phyloP scores from a whole-genome alignment of 129 eudicot species.

The Artemisia argyi region DNA sequence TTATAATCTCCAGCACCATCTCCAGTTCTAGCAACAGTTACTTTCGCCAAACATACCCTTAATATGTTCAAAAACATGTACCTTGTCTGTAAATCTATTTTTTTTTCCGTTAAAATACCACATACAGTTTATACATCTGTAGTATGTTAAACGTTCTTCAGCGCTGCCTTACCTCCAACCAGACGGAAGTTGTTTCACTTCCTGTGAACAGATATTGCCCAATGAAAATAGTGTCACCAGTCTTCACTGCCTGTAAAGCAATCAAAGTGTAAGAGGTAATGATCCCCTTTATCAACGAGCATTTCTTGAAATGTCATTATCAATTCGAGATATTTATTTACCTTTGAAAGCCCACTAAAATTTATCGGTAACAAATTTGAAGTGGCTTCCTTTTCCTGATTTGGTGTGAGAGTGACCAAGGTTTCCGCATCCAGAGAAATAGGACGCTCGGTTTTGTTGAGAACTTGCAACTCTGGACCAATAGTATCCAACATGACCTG shows the following conservation, averaged over 20 bases:
- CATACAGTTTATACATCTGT: background rate
- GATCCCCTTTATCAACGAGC: background rate
- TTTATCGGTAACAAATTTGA: slow-evolving; percentile 73
- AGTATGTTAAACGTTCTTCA: background rate
- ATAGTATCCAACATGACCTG: slow-evolving; percentile 88
- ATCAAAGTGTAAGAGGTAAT: slow-evolving; percentile 1
- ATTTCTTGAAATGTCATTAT: background rate
- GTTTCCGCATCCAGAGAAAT: slow-evolving; percentile 64
- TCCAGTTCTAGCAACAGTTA: too few relatives aligned
- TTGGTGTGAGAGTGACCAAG: slow-evolving; percentile 58
- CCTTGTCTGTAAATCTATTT: background rate
- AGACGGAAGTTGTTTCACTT: slow-evolving; percentile 83
- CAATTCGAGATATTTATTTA: background rate
- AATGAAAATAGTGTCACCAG: slow-evolving; percentile 83
- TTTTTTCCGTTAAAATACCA: background rate
- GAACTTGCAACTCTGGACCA: slow-evolving; percentile 86
- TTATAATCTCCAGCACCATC: too few relatives aligned
- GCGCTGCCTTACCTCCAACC: slow-evolving; percentile 66
- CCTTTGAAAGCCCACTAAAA: slow-evolving; percentile 71
- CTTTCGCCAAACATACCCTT: too few relatives aligned
- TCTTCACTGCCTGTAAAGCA: slow-evolving; percentile 70
- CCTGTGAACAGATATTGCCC: slow-evolving; percentile 89
- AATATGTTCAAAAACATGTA: background rate
- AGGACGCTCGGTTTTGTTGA: slow-evolving; percentile 65
- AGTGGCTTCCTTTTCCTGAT: slow-evolving; percentile 71